phyloP scores from a whole-genome alignment of 768 basidiomycete genomes.

The Rhodotorula sphaerocarpa region DNA sequence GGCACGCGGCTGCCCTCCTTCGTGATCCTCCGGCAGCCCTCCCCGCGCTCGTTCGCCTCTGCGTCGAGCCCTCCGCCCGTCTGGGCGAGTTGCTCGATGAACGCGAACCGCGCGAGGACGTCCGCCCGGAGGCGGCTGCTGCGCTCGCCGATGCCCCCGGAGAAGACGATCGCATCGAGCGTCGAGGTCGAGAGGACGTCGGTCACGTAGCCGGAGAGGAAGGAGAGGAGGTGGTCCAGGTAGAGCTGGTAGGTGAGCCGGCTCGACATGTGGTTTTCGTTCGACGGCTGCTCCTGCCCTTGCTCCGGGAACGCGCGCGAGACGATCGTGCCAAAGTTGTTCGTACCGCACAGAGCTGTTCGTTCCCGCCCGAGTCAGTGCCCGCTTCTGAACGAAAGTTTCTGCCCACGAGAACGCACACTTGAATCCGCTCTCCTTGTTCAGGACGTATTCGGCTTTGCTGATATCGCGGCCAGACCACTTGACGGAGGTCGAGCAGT shows the following conservation, averaged over 20 bases:
- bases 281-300: constrained; percentile 43
- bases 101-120: constrained; percentile 52
- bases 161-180: constrained; percentile 72
- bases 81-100: constrained; percentile 57
- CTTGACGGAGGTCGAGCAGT: constrained; percentile 58
- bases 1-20: constrained; percentile 39
- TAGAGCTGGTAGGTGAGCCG: constrained; percentile 63
- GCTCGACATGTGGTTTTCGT: constrained; percentile 42
- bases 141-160: constrained; percentile 80
- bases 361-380: too few species aligned
- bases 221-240: constrained; percentile 32
- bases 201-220: constrained; percentile 29
- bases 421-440: constrained; percentile 65
- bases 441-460: constrained; percentile 46
- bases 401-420: constrained; percentile 7
- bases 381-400: background rate
- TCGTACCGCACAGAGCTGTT: constrained; percentile 37
- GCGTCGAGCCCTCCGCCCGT: constrained; percentile 50
- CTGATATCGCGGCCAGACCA: constrained; percentile 36
- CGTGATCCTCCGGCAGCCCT: constrained; percentile 40
- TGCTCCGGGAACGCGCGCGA: constrained; percentile 21
- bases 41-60: constrained; percentile 42
- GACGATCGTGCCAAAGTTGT: constrained; percentile 62
- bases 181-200: constrained; percentile 21
- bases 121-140: constrained; percentile 56